Base-by-base conservation (phyloP, 2,329 filamentous ascomycete genomes). In the Fusarium sp. region DNA sequence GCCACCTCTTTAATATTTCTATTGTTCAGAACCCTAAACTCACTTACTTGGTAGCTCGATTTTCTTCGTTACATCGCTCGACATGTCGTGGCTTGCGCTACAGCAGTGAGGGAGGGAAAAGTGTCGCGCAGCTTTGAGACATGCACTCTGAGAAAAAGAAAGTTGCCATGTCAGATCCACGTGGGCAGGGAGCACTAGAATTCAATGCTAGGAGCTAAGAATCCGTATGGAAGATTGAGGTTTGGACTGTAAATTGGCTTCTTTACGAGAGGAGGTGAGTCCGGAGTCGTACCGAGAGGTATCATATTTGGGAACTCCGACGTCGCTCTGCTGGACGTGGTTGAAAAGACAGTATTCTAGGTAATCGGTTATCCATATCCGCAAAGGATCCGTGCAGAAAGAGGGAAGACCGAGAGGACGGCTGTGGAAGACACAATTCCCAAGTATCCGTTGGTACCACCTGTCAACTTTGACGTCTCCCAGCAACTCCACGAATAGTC, bases 51-150 rank as follows among this genome's bases (percentile, higher is more conserved):
- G 26, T 11, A n/a, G 22, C 13, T n/a, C 13, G 17, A 18, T n/a
- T 3, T 38, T 31, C 26, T 31, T 38, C 28, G 64, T 65, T 61
- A 67, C 51, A 58, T 70, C 34, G 48, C 36, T 55, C 42, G 50
- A 49, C 45, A 53, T 58, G 39, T 18, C 39, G 67, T 71, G 67
- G 67, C 63, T 71, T 68, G 39, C 63, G 50, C 50, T 66, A 66
- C 62, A 18, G 50, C 61, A 39, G 61, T 24, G 55, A 71, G 63
- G 67, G 63, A 45, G 38, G 48, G 28, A 40, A 48, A 28, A 42
- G 36, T 24, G 54, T 60, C 34, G 48, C 42, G 48, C 49, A 66
- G 38, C 46, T 46, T 49, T 63, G 63, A 69, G 67, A 69, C 67
- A 69, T 63, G 44, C 44, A 24, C 46, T n/a, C 46, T 26, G 48